Conservation (phyloP, 345 rosid species). For the Laguncularia racemosa region DNA sequence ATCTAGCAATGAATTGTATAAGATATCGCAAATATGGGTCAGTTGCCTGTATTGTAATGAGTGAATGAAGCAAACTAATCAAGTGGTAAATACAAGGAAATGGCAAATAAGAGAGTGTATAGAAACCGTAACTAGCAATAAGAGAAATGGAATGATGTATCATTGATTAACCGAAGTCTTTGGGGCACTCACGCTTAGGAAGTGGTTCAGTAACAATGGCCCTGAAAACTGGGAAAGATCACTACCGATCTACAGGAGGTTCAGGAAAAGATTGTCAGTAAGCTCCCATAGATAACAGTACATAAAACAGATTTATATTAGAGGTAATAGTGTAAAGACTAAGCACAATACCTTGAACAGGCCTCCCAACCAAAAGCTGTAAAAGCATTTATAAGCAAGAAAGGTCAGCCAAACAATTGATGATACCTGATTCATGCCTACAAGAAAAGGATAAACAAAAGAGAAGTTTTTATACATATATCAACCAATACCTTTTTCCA, state of each 20-base stretch:
- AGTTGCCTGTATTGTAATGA: too few species aligned
- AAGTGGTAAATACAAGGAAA: neutral
- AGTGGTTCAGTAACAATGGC: slow-evolving; percentile 70
- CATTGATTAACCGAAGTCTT: slow-evolving; percentile 2
- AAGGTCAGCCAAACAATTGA: neutral
- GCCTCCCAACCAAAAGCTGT: slow-evolving; percentile 92
- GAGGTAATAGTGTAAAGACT: slow-evolving; percentile 7
- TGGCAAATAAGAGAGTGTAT: neutral
- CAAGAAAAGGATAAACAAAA: neutral
- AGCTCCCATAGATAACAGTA: slow-evolving; percentile 7
- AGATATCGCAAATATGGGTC: too few species aligned
- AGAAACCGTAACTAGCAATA: neutral
- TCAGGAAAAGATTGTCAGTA: slow-evolving; percentile 18
- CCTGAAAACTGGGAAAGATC: slow-evolving; percentile 89
- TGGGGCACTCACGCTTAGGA: slow-evolving; percentile 51
- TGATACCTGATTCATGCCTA: neutral
- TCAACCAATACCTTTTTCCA: slow-evolving; percentile 56
- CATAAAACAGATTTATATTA: neutral
- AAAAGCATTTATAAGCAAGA: slow-evolving; percentile 8
- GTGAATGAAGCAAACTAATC: too few species aligned
- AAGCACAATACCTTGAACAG: slow-evolving; percentile 59
- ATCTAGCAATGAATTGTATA: too few species aligned
- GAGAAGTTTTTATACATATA: neutral
- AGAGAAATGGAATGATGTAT: neutral
- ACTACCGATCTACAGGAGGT: slow-evolving; percentile 53